Evolutionary conservation across 306 rosid genomes (phyloP), one percentile per base, ranked within the genome.

Genomic region (Acacia crassicarpa): DNA sequence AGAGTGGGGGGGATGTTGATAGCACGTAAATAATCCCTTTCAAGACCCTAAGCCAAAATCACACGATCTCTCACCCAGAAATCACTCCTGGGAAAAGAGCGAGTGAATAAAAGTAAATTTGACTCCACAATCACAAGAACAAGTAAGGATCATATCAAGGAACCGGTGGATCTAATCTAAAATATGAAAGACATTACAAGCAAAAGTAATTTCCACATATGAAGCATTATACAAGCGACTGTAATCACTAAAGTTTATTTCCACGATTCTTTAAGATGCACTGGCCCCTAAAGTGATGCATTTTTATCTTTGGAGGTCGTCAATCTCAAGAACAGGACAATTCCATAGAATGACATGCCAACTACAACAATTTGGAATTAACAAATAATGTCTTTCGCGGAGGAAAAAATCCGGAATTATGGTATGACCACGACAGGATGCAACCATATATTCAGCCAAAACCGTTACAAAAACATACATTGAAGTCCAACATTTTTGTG

Each of bases 21-120:
- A 58, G 53, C 41, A 12, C 44, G 38, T 17, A 46, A 9, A 40
- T 22, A 59, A 35, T 68, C 53, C 67, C 51, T 51, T 22, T 75
- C 83, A 59, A 56, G 51, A 80, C 43, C 61, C 80, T 62, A 46
- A 61, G 63, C 63, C 72, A 69, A 61, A 58, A 61, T 54, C 77
- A 67, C 20, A 53, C 65, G 13, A 9, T n/a, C 54, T 72, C 79
- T 78, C 54, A 54, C 59, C 58, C 25, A 13, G 75, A 15, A 45
- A 22, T 71, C 58, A 23, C 40, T 45, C 43, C 44, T 32, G 12
- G 8, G 25, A 25, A 8, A 30, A 2, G 43, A 30, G 46, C 7
- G 25, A 67, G 46, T 2, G 15, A 78, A 65, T 32, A 11, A 54
- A 3, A 19, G 22, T 0, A 68, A 30, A 22, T 40, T 38, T 43